Conservation (phyloP, 805 yeast genomes). For the Suhomyces pyralidae region DNA sequence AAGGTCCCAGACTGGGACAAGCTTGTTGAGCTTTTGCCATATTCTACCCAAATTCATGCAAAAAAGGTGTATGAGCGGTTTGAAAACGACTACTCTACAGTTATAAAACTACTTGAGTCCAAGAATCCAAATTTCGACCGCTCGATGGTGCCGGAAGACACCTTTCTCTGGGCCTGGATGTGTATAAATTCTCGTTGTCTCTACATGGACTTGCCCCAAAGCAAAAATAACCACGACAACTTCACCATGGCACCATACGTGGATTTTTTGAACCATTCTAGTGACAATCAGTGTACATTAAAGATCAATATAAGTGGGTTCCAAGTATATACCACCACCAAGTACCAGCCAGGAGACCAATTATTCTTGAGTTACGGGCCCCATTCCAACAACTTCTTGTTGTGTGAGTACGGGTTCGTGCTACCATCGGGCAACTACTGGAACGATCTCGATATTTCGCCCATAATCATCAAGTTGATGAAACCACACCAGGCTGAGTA, state of each 20-base stretch:
- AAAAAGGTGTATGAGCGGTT: conserved; percentile 43
- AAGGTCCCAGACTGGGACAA: conserved; percentile 20
- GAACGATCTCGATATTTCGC: conserved; percentile 67
- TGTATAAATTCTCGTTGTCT: conserved; percentile 90
- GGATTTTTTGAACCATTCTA: conserved; percentile 79
- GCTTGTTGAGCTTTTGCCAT: conserved; percentile 44
- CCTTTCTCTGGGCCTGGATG: conserved; percentile 72
- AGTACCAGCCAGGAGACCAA: conserved; percentile 47
- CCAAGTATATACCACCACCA: conserved; percentile 39
- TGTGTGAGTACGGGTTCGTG: conserved; percentile 86
- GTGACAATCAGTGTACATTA: conserved; percentile 52
- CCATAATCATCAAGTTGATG: conserved; percentile 35
- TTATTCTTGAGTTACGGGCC: conserved; percentile 80
- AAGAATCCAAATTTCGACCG: conserved; percentile 9
- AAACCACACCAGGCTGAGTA: conserved; percentile 38
- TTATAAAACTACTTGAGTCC: conserved; percentile 23
- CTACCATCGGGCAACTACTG: conserved; percentile 51
- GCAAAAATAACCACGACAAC: conserved; percentile 53
- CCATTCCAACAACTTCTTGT: conserved; percentile 76
- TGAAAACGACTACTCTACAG: conserved; percentile 41
- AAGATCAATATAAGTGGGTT: conserved; percentile 49
- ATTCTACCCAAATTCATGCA: conserved; percentile 38
- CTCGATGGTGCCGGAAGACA: conserved; percentile 7
- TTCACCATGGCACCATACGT: conserved; percentile 90
- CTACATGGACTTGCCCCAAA: conserved; percentile 64